These are phyloP conservation scores for Hypoxylon sp. DNA, from an alignment of 2,329 filamentous ascomycete species.

Conservation along the genomic window DNA sequence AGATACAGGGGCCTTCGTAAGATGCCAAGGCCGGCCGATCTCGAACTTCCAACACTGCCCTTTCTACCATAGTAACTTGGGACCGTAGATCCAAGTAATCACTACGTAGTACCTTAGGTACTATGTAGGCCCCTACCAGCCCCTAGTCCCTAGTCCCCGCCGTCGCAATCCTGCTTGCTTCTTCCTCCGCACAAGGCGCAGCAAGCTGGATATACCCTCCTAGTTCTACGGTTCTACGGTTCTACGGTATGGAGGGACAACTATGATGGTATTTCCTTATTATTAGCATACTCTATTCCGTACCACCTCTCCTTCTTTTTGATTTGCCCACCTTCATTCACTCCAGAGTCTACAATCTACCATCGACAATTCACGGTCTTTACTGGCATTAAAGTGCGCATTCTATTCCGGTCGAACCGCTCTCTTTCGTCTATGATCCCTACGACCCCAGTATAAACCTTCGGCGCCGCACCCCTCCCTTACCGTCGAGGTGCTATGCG, in stretches of 20 bases:
- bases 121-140: background rate
- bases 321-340: slow-evolving; percentile 30
- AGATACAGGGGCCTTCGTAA: slow-evolving; percentile 8
- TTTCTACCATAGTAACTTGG: background rate
- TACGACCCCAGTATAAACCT: slow-evolving; percentile 13
- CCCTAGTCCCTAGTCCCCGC: slow-evolving; percentile 3
- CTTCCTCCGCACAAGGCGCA: slow-evolving; percentile 23
- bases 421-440: slow-evolving; percentile 28
- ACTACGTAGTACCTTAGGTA: background rate
- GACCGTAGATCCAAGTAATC: background rate
- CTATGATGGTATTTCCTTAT: slow-evolving; percentile 29
- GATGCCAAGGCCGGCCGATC: background rate
- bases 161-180: background rate
- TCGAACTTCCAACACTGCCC: slow-evolving; percentile 6
- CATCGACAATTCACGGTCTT: slow-evolving; percentile 18
- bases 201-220: slow-evolving; percentile 28
- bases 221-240: too few relatives aligned
- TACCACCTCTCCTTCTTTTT: slow-evolving; percentile 21
- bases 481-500: slow-evolving; percentile 36
- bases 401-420: slow-evolving; percentile 23
- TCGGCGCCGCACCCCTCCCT: slow-evolving; percentile 7
- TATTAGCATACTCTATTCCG: slow-evolving; percentile 27
- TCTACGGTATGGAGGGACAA: slow-evolving; percentile 33
- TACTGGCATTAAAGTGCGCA: slow-evolving; percentile 13
- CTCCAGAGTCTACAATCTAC: background rate